Conservation (phyloP, 129 eudicot species). For the Artemisia argyi region DNA sequence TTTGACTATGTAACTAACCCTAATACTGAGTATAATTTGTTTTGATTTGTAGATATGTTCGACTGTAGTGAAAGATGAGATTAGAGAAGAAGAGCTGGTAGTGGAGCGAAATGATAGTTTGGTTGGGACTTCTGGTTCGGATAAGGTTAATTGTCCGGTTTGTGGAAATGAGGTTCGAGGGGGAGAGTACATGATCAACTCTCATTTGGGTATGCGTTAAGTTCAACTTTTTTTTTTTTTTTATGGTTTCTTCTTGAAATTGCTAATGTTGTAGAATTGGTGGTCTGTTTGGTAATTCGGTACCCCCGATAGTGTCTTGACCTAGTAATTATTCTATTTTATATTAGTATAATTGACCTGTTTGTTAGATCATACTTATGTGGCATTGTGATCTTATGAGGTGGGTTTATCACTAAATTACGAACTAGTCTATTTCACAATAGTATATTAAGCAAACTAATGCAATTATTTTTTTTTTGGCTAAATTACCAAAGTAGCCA, state of each 20-base stretch:
- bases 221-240: background rate
- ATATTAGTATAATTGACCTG: no score
- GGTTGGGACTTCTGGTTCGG: slow-evolving; percentile 22
- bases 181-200: slow-evolving; percentile 56
- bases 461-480: no score
- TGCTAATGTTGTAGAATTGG: background rate
- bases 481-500: no score
- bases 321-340: background rate
- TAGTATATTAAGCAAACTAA: no score
- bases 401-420: no score
- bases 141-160: slow-evolving; percentile 74
- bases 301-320: background rate
- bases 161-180: slow-evolving; percentile 61
- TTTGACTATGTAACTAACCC: no score
- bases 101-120: slow-evolving; percentile 8
- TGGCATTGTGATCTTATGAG: no score
- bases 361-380: no score
- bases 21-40: background rate
- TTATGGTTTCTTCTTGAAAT: background rate
- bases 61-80: slow-evolving; percentile 34
- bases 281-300: no score
- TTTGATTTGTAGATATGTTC: slow-evolving; percentile 32
- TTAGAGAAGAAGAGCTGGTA: slow-evolving; percentile 21
- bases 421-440: no score
- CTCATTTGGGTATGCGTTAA: slow-evolving; percentile 66